Evolutionary conservation across 768 basidiomycete genomes (phyloP).

Genomic region (Dioszegia aurantiaca): DNA sequence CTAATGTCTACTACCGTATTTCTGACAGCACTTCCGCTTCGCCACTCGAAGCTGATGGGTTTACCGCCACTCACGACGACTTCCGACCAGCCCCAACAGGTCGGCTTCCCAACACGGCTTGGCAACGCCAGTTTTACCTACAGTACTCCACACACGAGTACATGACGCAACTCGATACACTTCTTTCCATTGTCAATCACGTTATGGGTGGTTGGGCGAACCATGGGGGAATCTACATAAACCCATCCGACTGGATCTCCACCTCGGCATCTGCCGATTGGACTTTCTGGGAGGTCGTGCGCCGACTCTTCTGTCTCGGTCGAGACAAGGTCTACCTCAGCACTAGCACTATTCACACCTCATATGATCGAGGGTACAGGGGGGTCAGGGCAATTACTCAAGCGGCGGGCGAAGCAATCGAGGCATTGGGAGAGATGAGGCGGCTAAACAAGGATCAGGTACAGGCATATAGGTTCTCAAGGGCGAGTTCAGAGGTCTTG

Average conservation of each 20-base stretch:
- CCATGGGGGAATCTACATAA: background rate
- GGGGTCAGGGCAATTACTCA: background rate
- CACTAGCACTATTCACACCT: background rate
- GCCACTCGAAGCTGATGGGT: background rate
- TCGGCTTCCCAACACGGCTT: too few relatives aligned
- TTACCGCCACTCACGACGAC: background rate
- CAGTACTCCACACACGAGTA: background rate
- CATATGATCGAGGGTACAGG: background rate
- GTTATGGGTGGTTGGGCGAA: constrained; percentile 3
- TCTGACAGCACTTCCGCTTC: background rate
- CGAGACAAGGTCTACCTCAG: background rate
- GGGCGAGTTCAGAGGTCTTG: constrained; percentile 7
- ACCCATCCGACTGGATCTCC: constrained; percentile 7
- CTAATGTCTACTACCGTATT: background rate
- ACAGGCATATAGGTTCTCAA: constrained; percentile 1
- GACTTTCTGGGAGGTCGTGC: constrained; percentile 15
- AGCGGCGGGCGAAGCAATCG: background rate
- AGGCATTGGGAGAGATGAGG: background rate
- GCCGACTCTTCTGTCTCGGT: background rate
- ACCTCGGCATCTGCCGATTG: constrained; percentile 8
- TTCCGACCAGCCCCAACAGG: background rate
- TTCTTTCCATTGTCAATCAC: background rate
- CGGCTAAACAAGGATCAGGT: background rate
- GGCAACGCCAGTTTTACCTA: too few relatives aligned
- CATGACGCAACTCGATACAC: background rate